phyloP scores from a whole-genome alignment of 371 early-diverging fungal species.

The Mycotypha africana region DNA sequence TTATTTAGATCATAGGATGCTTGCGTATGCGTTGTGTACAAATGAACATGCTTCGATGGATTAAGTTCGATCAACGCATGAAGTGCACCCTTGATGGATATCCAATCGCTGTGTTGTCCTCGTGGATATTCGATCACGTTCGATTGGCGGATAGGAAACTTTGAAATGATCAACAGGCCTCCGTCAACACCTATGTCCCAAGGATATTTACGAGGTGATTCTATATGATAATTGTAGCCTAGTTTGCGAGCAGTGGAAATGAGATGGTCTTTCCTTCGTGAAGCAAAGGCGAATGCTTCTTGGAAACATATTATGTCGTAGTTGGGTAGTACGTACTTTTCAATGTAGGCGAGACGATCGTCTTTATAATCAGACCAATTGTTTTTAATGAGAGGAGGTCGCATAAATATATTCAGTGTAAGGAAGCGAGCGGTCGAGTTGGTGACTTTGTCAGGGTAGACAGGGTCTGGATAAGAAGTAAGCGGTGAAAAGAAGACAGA shows the following conservation, averaged over 20 bases:
- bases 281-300: conserved; percentile 78
- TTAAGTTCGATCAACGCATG: conserved; percentile 67
- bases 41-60: conserved; percentile 44
- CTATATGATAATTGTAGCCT: conserved; percentile 63
- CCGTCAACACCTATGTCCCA: conserved; percentile 72
- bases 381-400: conserved; percentile 79
- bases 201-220: conserved; percentile 56
- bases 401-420: conserved; percentile 78
- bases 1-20: conserved; percentile 57
- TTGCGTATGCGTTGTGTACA: conserved; percentile 85
- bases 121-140: conserved; percentile 58
- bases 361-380: conserved; percentile 79
- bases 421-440: conserved; percentile 52
- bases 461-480: conserved; percentile 18
- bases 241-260: conserved; percentile 53
- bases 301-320: conserved; percentile 82
- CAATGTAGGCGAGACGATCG: conserved; percentile 63
- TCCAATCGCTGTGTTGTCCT: conserved; percentile 71
- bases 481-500: conserved; percentile 31
- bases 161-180: conserved; percentile 71
- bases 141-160: conserved; percentile 63
- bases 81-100: conserved; percentile 73
- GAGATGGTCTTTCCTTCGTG: conserved; percentile 50
- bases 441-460: conserved; percentile 29
- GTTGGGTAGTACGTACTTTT: conserved; percentile 51